These are phyloP conservation scores for Auricularia cornea DNA, from an alignment of 768 basidiomycete genomes.

Conservation along the genomic window DNA sequence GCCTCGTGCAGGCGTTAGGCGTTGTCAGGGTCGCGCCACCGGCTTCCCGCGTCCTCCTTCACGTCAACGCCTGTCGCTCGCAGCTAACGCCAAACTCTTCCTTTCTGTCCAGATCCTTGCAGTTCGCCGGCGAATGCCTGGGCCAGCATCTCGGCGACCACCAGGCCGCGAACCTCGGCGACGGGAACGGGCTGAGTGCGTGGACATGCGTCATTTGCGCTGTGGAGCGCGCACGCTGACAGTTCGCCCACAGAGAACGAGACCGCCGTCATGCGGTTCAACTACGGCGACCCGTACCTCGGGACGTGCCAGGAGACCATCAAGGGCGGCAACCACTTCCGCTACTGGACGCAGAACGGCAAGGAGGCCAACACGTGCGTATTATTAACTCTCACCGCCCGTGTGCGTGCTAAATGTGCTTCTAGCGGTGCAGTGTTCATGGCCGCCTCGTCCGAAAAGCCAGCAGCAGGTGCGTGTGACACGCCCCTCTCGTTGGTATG, in stretches of 20 bases:
- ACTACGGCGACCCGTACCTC: conserved; percentile 72
- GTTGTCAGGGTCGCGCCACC: neutral
- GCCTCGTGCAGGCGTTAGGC: too few species aligned
- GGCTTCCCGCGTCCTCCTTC: neutral
- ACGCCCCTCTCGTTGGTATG: neutral
- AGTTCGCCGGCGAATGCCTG: conserved; percentile 71
- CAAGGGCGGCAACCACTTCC: conserved; percentile 78
- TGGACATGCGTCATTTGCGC: conserved; percentile 6
- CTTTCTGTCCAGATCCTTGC: conserved; percentile 46
- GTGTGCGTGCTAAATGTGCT: neutral
- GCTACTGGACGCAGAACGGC: conserved; percentile 84
- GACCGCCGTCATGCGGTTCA: conserved; percentile 74
- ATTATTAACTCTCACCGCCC: neutral
- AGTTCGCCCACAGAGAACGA: conserved; percentile 51
- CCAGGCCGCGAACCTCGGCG: conserved; percentile 75
- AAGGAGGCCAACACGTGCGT: conserved; percentile 46
- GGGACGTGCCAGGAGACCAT: conserved; percentile 84
- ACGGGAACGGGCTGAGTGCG: conserved; percentile 66
- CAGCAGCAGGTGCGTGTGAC: conserved; percentile 42
- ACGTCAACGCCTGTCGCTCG: neutral
- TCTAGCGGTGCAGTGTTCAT: conserved; percentile 64
- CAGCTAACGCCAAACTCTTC: neutral
- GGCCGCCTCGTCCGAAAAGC: conserved; percentile 65
- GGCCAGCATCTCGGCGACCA: conserved; percentile 66
- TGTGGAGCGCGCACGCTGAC: neutral